Conservation (phyloP, 2,329 filamentous ascomycete species). For the Tolypocladium album region DNA sequence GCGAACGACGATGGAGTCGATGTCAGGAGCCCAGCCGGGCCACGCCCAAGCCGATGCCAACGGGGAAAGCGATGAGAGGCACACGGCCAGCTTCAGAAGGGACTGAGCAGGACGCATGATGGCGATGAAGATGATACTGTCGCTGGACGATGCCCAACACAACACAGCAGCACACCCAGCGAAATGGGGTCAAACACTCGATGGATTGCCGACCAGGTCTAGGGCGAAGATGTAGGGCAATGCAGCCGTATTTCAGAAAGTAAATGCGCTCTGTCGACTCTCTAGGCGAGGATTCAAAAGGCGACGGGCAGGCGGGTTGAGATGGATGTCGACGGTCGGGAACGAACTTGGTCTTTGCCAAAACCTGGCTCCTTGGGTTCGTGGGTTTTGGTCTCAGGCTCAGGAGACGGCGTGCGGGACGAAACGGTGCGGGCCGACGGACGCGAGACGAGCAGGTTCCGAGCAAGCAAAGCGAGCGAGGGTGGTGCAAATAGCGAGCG, state of each 20-base stretch:
- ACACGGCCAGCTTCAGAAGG: conserved; percentile 35
- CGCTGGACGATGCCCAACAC: neutral
- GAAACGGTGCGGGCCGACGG: neutral
- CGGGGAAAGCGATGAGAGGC: conserved; percentile 39
- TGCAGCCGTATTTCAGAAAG: neutral
- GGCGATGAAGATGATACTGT: neutral
- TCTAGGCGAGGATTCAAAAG: neutral
- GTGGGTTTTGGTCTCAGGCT: neutral
- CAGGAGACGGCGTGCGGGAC: neutral
- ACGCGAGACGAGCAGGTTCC: neutral
- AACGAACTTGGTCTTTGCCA: neutral
- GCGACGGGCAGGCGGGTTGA: neutral
- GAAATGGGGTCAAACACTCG: neutral
- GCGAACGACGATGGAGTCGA: conserved; percentile 42
- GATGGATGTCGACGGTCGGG: neutral
- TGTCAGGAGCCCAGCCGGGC: conserved; percentile 43
- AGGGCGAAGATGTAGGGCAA: neutral
- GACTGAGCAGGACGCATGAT: conserved; percentile 40
- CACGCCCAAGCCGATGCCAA: conserved; percentile 43
- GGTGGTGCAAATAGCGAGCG: conserved; percentile 3
- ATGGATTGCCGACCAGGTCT: neutral
- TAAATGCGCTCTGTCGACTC: neutral
- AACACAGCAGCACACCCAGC: neutral
- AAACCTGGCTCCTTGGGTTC: neutral
- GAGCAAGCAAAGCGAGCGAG: conserved; percentile 5